phyloP scores from a whole-genome alignment of 139 green algal genomes.

The Eudorina sp. region DNA sequence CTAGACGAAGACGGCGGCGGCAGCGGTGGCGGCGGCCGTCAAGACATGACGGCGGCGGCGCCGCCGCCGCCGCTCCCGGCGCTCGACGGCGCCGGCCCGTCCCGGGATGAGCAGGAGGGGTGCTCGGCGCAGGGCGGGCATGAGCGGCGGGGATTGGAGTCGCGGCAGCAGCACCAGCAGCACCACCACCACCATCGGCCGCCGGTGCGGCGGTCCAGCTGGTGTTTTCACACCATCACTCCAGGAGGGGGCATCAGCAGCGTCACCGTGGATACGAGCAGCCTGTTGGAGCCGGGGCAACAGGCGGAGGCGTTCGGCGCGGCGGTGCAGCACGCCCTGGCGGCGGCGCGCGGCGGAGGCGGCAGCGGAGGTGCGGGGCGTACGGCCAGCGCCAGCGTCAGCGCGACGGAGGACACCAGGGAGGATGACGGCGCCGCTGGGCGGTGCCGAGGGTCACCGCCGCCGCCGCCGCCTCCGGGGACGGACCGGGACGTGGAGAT shows the following conservation, averaged over 20 bases:
- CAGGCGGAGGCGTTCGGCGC: conserved; percentile 21
- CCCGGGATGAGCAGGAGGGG: no score
- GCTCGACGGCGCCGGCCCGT: no score
- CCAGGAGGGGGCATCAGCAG: conserved; percentile 5
- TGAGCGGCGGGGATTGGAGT: background rate
- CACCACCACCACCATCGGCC: background rate
- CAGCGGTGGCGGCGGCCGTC: background rate
- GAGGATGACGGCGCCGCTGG: background rate
- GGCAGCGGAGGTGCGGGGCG: background rate
- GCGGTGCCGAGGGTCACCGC: background rate
- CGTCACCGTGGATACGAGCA: background rate
- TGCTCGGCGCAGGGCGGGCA: no score
- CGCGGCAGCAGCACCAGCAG: background rate
- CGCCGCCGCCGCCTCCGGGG: background rate
- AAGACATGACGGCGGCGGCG: no score
- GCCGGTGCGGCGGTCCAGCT: background rate
- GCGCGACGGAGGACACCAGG: background rate
- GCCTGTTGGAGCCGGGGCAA: background rate
- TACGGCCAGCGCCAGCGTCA: background rate
- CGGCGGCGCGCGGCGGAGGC: conserved; percentile 9
- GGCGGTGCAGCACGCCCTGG: conserved; percentile 38
- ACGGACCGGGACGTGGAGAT: background rate
- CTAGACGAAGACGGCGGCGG: background rate
- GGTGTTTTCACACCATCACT: conserved; percentile 29
- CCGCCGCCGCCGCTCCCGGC: background rate